phyloP scores from a whole-genome alignment of 169 alveolate species.

The Fabrea salina region DNA sequence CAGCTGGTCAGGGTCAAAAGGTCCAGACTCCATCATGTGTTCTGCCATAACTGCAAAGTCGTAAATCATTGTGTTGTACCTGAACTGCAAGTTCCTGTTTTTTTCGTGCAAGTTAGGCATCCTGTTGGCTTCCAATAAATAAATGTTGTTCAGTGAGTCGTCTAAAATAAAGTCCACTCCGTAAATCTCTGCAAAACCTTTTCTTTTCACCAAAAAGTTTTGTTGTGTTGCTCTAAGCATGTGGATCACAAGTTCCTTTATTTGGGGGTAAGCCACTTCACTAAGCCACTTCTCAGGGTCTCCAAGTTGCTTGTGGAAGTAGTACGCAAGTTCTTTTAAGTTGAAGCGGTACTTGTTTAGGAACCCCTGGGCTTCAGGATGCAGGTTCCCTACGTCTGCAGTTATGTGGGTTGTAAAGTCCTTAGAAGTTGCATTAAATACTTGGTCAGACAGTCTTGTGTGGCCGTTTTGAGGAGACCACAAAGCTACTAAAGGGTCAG shows the following conservation, averaged over 20 bases:
- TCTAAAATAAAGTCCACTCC: constrained; percentile 32
- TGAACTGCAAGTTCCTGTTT: constrained; percentile 15
- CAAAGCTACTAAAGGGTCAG: constrained; percentile 22
- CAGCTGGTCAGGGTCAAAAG: not conserved
- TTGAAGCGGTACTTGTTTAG: constrained; percentile 15
- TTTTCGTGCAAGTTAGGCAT: constrained; percentile 29
- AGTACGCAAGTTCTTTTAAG: constrained; percentile 20
- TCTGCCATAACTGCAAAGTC: constrained; percentile 8
- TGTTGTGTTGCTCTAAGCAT: constrained; percentile 23
- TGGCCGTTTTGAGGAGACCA: constrained; percentile 38
- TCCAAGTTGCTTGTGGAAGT: not conserved
- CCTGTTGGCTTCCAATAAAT: constrained; percentile 27
- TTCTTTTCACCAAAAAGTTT: constrained; percentile 18
- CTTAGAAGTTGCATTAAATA: not conserved
- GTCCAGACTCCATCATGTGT: not conserved
- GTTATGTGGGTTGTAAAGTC: constrained; percentile 31
- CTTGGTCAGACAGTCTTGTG: constrained; percentile 33
- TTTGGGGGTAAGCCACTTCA: constrained; percentile 3
- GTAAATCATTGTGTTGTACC: not conserved
- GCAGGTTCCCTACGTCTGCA: constrained; percentile 12
- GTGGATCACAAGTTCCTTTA: constrained; percentile 22
- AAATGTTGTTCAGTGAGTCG: not conserved
- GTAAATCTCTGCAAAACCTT: constrained; percentile 17
- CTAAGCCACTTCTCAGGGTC: constrained; percentile 22
- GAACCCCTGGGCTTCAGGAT: not conserved